Evolutionary conservation across 192 early-diverging fungal genomes (phyloP).

Genomic region (Helicostylum pulchrum): DNA sequence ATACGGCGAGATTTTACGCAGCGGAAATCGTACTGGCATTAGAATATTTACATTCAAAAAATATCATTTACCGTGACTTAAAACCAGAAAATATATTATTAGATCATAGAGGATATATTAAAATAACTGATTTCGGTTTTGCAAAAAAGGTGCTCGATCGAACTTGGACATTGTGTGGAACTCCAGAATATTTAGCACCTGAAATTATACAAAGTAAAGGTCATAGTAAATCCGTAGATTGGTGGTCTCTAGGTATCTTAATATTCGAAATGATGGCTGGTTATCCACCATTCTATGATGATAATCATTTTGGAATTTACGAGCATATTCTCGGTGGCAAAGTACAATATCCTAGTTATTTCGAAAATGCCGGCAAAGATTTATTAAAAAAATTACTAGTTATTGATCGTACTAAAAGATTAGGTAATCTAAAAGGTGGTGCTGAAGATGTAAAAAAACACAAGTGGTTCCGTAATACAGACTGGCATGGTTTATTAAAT

Average conservation of each 20-base stretch:
- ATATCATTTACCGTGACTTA: slow-evolving; percentile 86
- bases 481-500: slow-evolving; percentile 62
- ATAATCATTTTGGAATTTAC: slow-evolving; percentile 79
- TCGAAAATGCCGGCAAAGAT: slow-evolving; percentile 64
- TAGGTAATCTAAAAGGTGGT: slow-evolving; percentile 79
- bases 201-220: slow-evolving; percentile 84
- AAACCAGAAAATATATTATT: slow-evolving; percentile 78
- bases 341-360: slow-evolving; percentile 65
- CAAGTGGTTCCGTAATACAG: slow-evolving; percentile 75
- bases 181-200: slow-evolving; percentile 86
- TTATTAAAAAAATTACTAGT: slow-evolving; percentile 72
- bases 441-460: slow-evolving; percentile 78
- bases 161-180: slow-evolving; percentile 89
- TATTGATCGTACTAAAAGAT: slow-evolving; percentile 71
- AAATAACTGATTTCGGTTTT: slow-evolving; percentile 90
- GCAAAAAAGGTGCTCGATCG: slow-evolving; percentile 61
- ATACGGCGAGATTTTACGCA: slow-evolving; percentile 83
- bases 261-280: slow-evolving; percentile 90
- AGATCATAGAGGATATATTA: slow-evolving; percentile 75
- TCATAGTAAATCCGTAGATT: slow-evolving; percentile 85
- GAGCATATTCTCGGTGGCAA: slow-evolving; percentile 75
- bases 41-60: slow-evolving; percentile 75
- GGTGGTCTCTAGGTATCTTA: slow-evolving; percentile 89
- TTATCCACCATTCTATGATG: slow-evolving; percentile 78
- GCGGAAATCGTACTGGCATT: slow-evolving; percentile 84